Percentiles rank a stretch among this genome's conserved stretches.
phyloP scores from a whole-genome alignment of 2,329 filamentous ascomycete genomes.

The Paraphaeosphaeria minitans region DNA sequence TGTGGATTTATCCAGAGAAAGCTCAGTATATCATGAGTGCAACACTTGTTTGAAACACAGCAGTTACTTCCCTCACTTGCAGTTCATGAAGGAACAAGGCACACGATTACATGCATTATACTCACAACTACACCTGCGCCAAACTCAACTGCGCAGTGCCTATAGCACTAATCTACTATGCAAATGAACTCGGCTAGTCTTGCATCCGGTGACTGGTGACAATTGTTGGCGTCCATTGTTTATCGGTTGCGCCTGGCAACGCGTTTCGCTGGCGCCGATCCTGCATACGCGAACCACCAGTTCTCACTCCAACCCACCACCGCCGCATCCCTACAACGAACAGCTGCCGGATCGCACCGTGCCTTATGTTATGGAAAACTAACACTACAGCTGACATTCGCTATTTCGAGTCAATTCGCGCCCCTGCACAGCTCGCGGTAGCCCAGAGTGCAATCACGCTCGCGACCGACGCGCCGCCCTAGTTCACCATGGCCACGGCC shows the following conservation, averaged over 20 bases:
- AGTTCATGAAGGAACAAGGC: too few relatives aligned
- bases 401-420: conserved; percentile 36
- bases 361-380: conserved; percentile 48
- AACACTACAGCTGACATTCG: conserved; percentile 46
- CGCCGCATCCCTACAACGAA: conserved; percentile 44
- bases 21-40: too few relatives aligned
- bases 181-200: not conserved
- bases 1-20: too few relatives aligned
- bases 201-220: not conserved
- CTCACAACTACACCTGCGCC: too few relatives aligned
- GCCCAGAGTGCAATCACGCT: not conserved
- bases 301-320: conserved; percentile 28
- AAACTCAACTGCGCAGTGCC: not conserved
- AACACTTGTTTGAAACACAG: too few relatives aligned
- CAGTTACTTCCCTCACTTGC: too few relatives aligned
- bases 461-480: conserved; percentile 26
- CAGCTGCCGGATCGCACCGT: conserved; percentile 34
- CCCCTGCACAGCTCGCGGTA: conserved; percentile 21
- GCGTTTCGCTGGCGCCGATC: conserved; percentile 27
- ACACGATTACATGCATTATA: too few relatives aligned
- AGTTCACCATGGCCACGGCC: conserved; percentile 43
- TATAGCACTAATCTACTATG: not conserved
- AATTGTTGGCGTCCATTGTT: conserved; percentile 18
- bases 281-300: conserved; percentile 28
- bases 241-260: conserved; percentile 27